A percentile compares a stretch with the other conserved stretches of the same genome.
These are phyloP conservation scores for Macrophomina tecta DNA, from an alignment of 2,329 filamentous ascomycete genomes.

Conservation along the genomic window DNA sequence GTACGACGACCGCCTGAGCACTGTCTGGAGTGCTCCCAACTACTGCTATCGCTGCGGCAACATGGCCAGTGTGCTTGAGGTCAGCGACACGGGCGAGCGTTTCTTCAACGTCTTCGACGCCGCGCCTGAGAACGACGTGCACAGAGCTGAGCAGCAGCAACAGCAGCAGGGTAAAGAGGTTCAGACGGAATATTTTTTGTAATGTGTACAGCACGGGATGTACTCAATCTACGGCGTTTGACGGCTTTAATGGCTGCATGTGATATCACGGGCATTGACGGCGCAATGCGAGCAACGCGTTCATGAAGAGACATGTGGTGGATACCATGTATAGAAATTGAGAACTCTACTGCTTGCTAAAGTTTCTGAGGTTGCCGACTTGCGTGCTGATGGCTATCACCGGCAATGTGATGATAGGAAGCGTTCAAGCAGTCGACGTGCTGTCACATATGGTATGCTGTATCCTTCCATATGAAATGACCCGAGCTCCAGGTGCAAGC, in stretches of 20 bases:
- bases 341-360: background rate
- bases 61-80: constrained; percentile 94
- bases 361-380: no score
- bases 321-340: constrained; percentile 4
- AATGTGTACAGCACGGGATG: constrained; percentile 39
- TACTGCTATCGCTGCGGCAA: constrained; percentile 97
- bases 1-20: constrained; percentile 92
- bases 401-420: no score
- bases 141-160: constrained; percentile 80
- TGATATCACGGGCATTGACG: constrained; percentile 27
- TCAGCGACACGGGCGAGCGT: constrained; percentile 88
- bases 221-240: constrained; percentile 11
- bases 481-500: no score
- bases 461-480: no score
- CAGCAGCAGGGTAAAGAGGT: constrained; percentile 74
- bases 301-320: background rate
- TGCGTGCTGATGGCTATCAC: no score
- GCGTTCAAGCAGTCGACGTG: no score
- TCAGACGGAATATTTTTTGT: constrained; percentile 72
- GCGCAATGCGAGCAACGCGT: constrained; percentile 9
- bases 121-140: constrained; percentile 90
- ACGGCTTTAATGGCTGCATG: constrained; percentile 8
- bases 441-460: no score
- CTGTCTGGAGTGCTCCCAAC: constrained; percentile 82
- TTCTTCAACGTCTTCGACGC: constrained; percentile 99